Evolutionary conservation across 1,284 basidiomycete genomes (phyloP).

Genomic region (Peniophora sp.): DNA sequence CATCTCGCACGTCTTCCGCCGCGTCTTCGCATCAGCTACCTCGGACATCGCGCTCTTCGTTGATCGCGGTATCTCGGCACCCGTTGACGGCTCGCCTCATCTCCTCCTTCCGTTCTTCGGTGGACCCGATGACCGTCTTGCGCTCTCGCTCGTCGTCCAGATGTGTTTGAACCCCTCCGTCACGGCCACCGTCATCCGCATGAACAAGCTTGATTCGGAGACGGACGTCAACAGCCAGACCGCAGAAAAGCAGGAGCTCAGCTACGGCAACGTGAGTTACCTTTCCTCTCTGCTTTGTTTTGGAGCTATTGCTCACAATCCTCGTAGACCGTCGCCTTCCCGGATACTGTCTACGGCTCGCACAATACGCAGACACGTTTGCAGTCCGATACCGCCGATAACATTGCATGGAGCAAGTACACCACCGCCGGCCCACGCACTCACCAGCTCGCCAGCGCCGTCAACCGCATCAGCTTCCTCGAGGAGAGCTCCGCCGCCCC

Average conservation of each 20-base stretch:
- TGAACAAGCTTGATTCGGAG: constrained; percentile 35
- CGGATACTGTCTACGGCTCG: constrained; percentile 63
- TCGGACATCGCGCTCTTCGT: constrained; percentile 78
- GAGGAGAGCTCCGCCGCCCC: constrained; percentile 39
- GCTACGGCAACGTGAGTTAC: constrained; percentile 13
- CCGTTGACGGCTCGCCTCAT: constrained; percentile 37
- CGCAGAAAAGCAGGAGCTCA: constrained; percentile 20
- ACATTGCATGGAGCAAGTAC: constrained; percentile 56
- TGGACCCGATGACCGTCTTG: constrained; percentile 85
- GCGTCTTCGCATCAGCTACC: constrained; percentile 62
- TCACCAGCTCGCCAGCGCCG: constrained; percentile 28
- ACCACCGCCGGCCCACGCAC: constrained; percentile 21
- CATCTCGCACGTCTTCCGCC: constrained; percentile 70
- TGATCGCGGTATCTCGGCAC: constrained; percentile 41
- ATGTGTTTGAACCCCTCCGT: constrained; percentile 60
- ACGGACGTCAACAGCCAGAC: constrained; percentile 23
- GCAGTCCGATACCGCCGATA: constrained; percentile 70
- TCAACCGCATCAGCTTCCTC: constrained; percentile 51
- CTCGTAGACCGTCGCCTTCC: constrained; percentile 33
- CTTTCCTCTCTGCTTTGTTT: no score
- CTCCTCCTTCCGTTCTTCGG: constrained; percentile 88
- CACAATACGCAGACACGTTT: constrained; percentile 55
- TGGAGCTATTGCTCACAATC: constrained; percentile 6
- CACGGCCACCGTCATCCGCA: constrained; percentile 62
- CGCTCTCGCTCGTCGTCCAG: constrained; percentile 73